Base-by-base conservation (phyloP, 1,139 yeast genomes). In the Blastobotrys persicus region DNA sequence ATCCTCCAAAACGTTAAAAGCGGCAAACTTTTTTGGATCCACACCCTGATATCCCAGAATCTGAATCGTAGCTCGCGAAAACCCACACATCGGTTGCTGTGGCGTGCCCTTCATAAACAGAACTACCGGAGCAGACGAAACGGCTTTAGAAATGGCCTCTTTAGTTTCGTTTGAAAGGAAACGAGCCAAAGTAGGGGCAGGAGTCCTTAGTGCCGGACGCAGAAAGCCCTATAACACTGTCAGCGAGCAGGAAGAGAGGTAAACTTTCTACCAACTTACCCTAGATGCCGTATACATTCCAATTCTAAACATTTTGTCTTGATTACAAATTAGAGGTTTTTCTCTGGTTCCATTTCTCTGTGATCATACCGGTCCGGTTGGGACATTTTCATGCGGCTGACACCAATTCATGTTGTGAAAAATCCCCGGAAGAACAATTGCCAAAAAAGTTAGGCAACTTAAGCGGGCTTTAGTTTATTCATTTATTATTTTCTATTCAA, bases 1-100 rank as follows among this genome's bases (percentile, higher is more conserved):
- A 66, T 94, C 98, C 69, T 92, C 98, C 58, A 94, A 75, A 0
- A 94, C 98, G 63, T 94, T 92, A 71, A 86, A 94, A 33, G 98
- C 98, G 43, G 98, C 97, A 70, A 94, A 91, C 69, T 92, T 91
- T 43, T 74, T 79, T 4, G 98, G 98, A 68, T 94, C 97, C 31
- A 94, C 98, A 50, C 98, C 98, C 67, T 91, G 95, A 67, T 89
- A 94, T 16, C 98, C 98, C 55, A 94, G 77, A 44, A 89, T 79
- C 66, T 88, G 94, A 59, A 94, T 91, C 14, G 97, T 88, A 47
- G 96, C 95, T 64, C 96, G 80, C 4, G 97, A 89, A 65, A 94
- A 94, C 1, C 99, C 98, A 75, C 99, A 94, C 63, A 89, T 95
- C 28, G 99, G 99, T 52, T 87, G 88, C 63, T 91, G 97, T 1